Evolutionary conservation across 2,329 filamentous ascomycete genomes (phyloP), one percentile per base, ranked within the genome.

Genomic region (Alternaria sp.): DNA sequence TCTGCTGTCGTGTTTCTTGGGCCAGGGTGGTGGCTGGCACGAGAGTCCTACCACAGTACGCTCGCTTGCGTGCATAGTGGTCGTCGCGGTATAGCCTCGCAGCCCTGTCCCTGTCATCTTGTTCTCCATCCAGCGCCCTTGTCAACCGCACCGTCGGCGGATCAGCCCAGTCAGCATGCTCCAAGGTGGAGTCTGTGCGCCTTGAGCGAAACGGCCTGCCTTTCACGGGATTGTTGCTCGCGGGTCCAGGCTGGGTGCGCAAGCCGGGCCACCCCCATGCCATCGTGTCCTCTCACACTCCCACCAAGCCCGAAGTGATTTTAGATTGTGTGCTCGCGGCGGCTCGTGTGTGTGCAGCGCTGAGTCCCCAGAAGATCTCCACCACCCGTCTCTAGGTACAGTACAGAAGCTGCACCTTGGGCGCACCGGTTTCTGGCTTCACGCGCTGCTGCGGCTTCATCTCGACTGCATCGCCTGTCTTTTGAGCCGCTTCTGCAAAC

Each of bases 241-340:
- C 72, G 68, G 55, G 72, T 62, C 70, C 70, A 70, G 67, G 64
- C 67, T 72, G 63, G 63, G 59, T 62, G 70, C 59, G 66, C 71
- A 66, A 54, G 66, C 70, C 68, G 67, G 70, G 61, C 70, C 65
- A 66, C 67, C 67, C 70, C 69, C 64, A 66, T 69, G 68, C 67
- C 64, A 65, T 65, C 53, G 66, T 66, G 68, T 50, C 46, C 64
- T 63, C 66, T 68, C 67, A 64, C 65, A 57, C 67, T 69, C 65
- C 59, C 67, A 69, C 72, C 74, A 74, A 56, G 68, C 73, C 74
- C 69, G 68, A 74, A 71, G 68, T 66, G 72, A 74, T 63, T 74
- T 73, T 76, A 76, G 75, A 76, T 75, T 76, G 74, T 75, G 68
- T 73, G 72, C 68, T 68, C 72, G 73, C 70, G 69, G 69, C 70